These are phyloP conservation scores for Sphaerostilbella broomeana DNA, from an alignment of 2,329 filamentous ascomycete genomes.

Conservation along the genomic window DNA sequence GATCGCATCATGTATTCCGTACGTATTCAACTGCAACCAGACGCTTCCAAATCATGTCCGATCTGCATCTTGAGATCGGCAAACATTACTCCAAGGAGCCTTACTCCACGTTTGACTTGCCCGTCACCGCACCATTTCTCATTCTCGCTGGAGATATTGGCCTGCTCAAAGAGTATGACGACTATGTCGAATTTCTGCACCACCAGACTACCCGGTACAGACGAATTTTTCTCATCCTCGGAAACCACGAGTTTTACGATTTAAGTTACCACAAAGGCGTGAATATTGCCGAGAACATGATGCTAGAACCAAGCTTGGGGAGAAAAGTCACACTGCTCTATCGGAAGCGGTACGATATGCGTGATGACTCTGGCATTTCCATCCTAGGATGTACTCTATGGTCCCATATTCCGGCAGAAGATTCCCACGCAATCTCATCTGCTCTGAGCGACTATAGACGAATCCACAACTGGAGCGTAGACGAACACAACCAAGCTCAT, in stretches of 20 bases:
- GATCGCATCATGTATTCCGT: not conserved
- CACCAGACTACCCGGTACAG: constrained; percentile 36
- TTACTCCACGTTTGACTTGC: constrained; percentile 35
- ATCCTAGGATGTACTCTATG: constrained; percentile 54
- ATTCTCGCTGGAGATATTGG: constrained; percentile 46
- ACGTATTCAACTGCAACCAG: not conserved
- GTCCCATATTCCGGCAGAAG: constrained; percentile 40
- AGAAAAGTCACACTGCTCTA: constrained; percentile 39
- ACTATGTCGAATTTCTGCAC: constrained; percentile 37
- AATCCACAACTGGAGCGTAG: constrained; percentile 45
- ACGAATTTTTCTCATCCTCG: constrained; percentile 42
- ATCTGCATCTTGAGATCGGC: constrained; percentile 43
- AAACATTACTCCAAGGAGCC: constrained; percentile 40
- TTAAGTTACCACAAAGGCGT: constrained; percentile 33
- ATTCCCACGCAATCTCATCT: constrained; percentile 31
- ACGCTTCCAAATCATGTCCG: constrained; percentile 36
- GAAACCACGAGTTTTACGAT: constrained; percentile 50
- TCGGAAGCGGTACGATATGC: constrained; percentile 33
- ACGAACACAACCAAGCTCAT: constrained; percentile 43
- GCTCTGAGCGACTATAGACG: constrained; percentile 47
- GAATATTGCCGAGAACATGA: constrained; percentile 30
- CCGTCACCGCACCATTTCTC: constrained; percentile 34
- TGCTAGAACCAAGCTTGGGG: constrained; percentile 30
- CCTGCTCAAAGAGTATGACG: constrained; percentile 39
- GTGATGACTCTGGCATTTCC: constrained; percentile 34